Conservation (phyloP, 2,329 filamentous ascomycete species). For the Phialophora expanda region DNA sequence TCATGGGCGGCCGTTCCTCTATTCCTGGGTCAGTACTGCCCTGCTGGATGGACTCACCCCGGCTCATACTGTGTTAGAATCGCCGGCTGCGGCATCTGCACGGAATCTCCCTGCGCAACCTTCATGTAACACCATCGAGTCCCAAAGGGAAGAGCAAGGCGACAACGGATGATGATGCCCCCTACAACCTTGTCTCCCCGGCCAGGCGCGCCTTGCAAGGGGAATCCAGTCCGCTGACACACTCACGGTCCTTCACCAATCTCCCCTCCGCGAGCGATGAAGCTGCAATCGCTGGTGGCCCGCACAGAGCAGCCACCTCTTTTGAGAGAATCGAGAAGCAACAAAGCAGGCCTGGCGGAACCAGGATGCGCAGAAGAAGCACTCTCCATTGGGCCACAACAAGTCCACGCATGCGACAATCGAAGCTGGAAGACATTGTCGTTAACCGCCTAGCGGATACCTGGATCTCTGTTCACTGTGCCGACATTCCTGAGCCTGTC, state of each 20-base stretch:
- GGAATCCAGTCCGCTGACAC: slow-evolving; percentile 56
- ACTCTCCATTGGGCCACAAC: slow-evolving; percentile 68
- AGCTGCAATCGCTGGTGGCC: slow-evolving; percentile 34
- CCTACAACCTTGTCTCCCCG: slow-evolving; percentile 69
- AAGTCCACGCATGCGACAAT: slow-evolving; percentile 68
- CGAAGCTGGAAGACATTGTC: slow-evolving; percentile 74
- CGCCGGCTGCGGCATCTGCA: slow-evolving; percentile 86
- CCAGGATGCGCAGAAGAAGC: slow-evolving; percentile 59
- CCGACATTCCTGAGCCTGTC: slow-evolving; percentile 70
- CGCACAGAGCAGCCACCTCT: slow-evolving; percentile 33
- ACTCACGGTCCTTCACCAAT: slow-evolving; percentile 61
- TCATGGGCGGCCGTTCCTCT: slow-evolving; percentile 55
- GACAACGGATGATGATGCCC: slow-evolving; percentile 76
- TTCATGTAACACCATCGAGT: slow-evolving; percentile 67
- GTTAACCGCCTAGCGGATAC: slow-evolving; percentile 78
- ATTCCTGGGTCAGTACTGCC: slow-evolving; percentile 53
- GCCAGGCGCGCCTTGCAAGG: slow-evolving; percentile 66
- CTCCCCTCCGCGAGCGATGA: slow-evolving; percentile 30
- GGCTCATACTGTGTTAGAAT: slow-evolving; percentile 60
- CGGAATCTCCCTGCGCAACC: slow-evolving; percentile 84
- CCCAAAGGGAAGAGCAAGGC: slow-evolving; percentile 62
- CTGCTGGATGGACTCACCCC: not conserved
- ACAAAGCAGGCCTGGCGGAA: slow-evolving; percentile 44
- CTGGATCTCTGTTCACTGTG: slow-evolving; percentile 83
- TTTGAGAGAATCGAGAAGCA: slow-evolving; percentile 36